Base-by-base conservation (phyloP, 2,329 filamentous ascomycete genomes). In the Atkinsonella texensis region DNA sequence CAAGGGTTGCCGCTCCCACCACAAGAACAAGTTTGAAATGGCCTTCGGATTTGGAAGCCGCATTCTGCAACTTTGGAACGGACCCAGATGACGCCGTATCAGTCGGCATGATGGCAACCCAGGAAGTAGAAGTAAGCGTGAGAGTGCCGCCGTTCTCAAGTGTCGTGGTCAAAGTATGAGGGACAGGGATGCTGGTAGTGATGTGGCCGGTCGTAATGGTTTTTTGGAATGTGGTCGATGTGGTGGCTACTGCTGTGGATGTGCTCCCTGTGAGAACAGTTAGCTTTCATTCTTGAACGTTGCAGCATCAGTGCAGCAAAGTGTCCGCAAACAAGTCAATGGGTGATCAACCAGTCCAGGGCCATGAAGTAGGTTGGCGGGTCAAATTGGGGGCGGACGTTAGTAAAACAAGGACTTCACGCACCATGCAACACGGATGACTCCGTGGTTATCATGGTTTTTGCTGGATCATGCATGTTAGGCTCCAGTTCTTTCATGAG, bases 61-160 rank as follows among this genome's bases (percentile, higher is more conserved):
- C 65, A 55, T 68, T 69, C 56, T 73, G 70, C 32, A 73, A 60
- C 32, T 60, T 62, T 38, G 69, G 64, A 41, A 61, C 59, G 50
- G 57, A 57, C 52, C 58, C 52, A 20, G 55, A 54, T n/a, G 63
- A 62, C 10, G 64, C 51, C 32, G 62, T 56, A 20, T 60, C 56
- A 1, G 67, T 63, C 1, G 72, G 69, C 11, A 69, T 65, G 40
- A 73, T 70, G 20, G 66, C 69, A 2, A 77, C 74, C 59, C 66
- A 74, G 0, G 73, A 74, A 1, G 74, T 77, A n/a, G 68, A 68
- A 11, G 74, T 77, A 47, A 76, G 62, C 12, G 71, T 67, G 3
- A 69, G 69, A 50, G 72, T 64, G 33, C 66, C 69, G 28, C 75
- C 75, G 47, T 74, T 63, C 12, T 64, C 57, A 38, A 70, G 61